Evolutionary conservation across 2,329 filamentous ascomycete genomes (phyloP), one percentile per base, ranked within the genome.

Genomic region (Clathrospora elynae): DNA sequence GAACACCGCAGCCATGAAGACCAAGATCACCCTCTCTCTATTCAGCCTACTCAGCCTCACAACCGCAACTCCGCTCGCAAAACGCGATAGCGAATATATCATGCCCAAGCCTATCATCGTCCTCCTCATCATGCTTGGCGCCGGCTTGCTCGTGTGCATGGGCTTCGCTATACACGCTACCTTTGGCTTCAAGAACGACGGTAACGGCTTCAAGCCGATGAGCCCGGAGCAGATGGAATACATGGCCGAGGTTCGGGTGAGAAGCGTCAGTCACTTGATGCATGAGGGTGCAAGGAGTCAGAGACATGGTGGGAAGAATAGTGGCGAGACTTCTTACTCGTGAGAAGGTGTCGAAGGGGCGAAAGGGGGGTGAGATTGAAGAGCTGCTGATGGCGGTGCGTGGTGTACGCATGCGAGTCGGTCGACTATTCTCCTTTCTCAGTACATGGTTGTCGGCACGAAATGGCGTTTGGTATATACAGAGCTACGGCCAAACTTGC

Each of bases 201-300:
- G 16, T 3, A 52, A 55, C 12, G 38, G 35, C 1, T 29, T 59
- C 31, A 56, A 49, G 35, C 46, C 39, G 0, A 29, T 44, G 11
- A 43, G 38, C 1, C 26, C 13, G 3, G 53, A 48, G n/a, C 59
- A 62, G 26, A 45, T 45, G 12, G 43, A 50, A 10, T 62, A 62
- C 18, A 62, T 62, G 59, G 45, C 53, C 3, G 55, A 55, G 24
- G 57, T 62, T 9, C 31, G 52, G 19, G 24, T 42, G 0, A 31
- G 51, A 30, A 61, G 59, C 23, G 37, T 56, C 36, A 33, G 51
- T 1, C 20, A n/a, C 0, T 17, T 62, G 28, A 53, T 51, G 12
- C 35, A 28, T 8, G 49, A 53, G 14, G 57, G 52, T 8, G 16
- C 33, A 11, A 41, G 6, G 17, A 35, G 35, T 7, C 23, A 26